Evolutionary conservation across 108 stramenopile genomes (phyloP), one percentile per base, ranked within the genome.

Genomic region (Schizochytrium sp.): DNA sequence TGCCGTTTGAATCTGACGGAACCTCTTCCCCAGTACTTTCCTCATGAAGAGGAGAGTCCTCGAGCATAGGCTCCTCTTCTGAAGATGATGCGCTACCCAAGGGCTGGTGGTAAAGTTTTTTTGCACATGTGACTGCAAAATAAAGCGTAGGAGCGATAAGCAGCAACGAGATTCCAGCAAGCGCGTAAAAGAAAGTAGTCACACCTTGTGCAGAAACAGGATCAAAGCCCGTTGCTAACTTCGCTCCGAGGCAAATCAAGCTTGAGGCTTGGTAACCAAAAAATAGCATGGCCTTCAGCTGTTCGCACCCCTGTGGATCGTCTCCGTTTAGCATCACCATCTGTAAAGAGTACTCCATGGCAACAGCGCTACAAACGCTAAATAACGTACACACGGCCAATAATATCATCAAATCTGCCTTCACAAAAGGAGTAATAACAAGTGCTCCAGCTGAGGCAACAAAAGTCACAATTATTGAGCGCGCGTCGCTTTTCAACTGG

Each of bases 231-330:
- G 76, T 47, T 2, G 40, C 40, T 7, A 55, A 28, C 53, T 83
- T 49, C 38, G 53, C 50, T 5, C 49, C 0, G 76, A 83, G 53
- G 76, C 76, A 83, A 5, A 55, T n/a, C 53, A 83, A 28, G 15
- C 76, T 55, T 10, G 76, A 83, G 15, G 76, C 76, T 53, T 83
- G 76, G 53, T 83, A 83, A 13, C 76, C 76, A 8, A 40, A 40
- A 38, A 55, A 83, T 10, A 83, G 45, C 2, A 38, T 40, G 49
- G 76, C 76, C 53, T 83, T 55, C 0, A 55, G 47, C 50, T 55
- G 45, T 10, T 47, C 12, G 10, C 50, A 83, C 50, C 76, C 40
- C 10, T 5, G 50, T n/a, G 12, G 28, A n/a, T 13, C 47, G 10
- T 46, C 53, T 0, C 50, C 49, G 17, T 38, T n/a, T 38, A 49